These are phyloP conservation scores for Solanum chiquidenum DNA, from an alignment of 257 asterid genomes.

Conservation along the genomic window DNA sequence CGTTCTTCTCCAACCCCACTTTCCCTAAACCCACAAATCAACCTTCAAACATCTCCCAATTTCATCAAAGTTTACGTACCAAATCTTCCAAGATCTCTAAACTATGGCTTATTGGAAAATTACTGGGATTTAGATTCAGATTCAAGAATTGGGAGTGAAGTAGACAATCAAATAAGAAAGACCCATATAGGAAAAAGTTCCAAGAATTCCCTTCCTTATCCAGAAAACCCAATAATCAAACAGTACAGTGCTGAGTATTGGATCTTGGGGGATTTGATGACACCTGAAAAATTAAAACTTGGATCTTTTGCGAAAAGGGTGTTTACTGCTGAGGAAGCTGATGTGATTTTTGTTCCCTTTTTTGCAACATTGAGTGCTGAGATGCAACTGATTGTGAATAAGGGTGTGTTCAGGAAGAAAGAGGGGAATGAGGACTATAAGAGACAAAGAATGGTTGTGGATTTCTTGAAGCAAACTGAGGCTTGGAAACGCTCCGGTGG, in stretches of 20 bases:
- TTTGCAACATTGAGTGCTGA: slow-evolving; percentile 91
- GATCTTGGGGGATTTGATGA: slow-evolving; percentile 77
- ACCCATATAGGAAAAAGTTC: slow-evolving; percentile 24
- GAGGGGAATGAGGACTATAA: slow-evolving; percentile 75
- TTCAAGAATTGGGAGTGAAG: slow-evolving; percentile 70
- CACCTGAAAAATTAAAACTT: slow-evolving; percentile 29
- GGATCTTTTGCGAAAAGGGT: slow-evolving; percentile 71
- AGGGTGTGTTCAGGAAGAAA: slow-evolving; percentile 80
- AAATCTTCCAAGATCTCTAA: slow-evolving; percentile 83
- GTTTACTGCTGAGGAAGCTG: slow-evolving; percentile 43
- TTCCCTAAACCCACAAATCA: slow-evolving; percentile 17
- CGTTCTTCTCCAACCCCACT: slow-evolving; percentile 13
- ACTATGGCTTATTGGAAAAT: slow-evolving; percentile 63
- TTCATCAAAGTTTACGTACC: slow-evolving; percentile 55
- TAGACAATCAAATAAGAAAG: slow-evolving; percentile 61
- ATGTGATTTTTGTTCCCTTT: slow-evolving; percentile 88
- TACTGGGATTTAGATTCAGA: slow-evolving; percentile 67
- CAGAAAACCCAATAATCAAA: slow-evolving; percentile 73
- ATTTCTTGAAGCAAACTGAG: slow-evolving; percentile 48
- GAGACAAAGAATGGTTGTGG: slow-evolving; percentile 75
- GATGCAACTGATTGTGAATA: slow-evolving; percentile 60
- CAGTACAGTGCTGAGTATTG: slow-evolving; percentile 98
- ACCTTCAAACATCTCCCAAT: slow-evolving; percentile 16
- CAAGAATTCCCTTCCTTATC: slow-evolving; percentile 42
- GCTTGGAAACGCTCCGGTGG: slow-evolving; percentile 94